phyloP scores from a whole-genome alignment of 805 yeast genomes.

The Ogataea ganodermae region DNA sequence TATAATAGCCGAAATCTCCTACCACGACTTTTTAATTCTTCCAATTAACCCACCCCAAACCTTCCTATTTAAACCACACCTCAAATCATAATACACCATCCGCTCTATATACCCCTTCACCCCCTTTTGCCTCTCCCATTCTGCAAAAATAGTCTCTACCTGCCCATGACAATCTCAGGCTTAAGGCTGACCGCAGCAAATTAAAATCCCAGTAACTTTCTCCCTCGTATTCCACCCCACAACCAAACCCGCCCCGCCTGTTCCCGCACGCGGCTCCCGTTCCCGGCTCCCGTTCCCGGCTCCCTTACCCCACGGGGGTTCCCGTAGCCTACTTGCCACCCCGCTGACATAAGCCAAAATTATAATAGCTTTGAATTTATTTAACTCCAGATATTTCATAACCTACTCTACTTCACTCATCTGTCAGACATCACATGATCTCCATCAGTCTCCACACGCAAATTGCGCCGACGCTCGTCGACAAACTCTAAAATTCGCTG shows the following conservation, averaged over 20 bases:
- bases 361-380: background rate
- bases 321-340: background rate
- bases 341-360: background rate
- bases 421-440: background rate
- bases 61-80: no score
- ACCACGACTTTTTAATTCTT: no score
- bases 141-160: background rate
- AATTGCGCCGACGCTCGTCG: slow-evolving; percentile 39
- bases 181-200: no score
- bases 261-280: background rate
- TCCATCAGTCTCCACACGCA: slow-evolving; percentile 21
- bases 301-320: background rate
- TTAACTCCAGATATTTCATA: background rate
- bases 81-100: no score
- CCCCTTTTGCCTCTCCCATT: no score
- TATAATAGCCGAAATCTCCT: no score
- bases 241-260: no score
- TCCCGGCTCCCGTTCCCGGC: background rate
- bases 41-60: background rate
- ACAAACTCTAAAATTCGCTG: slow-evolving; percentile 61
- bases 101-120: no score
- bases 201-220: no score
- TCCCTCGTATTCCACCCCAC: no score
- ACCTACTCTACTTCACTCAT: background rate
- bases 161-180: no score